Base-by-base conservation (phyloP, 2,329 filamentous ascomycete species). In the Venturia asperata region DNA sequence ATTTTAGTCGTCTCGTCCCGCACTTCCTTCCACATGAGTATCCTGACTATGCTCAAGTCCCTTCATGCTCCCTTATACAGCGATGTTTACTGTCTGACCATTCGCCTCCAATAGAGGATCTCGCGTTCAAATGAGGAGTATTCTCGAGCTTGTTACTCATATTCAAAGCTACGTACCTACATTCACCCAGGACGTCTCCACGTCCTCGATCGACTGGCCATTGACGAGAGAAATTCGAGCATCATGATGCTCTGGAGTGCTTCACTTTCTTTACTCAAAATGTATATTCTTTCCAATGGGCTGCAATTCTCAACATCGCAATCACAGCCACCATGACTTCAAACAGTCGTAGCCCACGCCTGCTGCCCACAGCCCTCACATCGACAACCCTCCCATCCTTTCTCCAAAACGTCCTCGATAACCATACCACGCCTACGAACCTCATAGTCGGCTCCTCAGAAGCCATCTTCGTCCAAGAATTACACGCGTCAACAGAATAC, bases 391-490 rank as follows among this genome's bases (percentile, higher is more conserved):
- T 81, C 34, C 74, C 77, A 17, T 76, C n/a, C 37, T 61, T 61
- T 39, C n/a, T 61, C 37, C 60, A 61, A 34, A 42, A 27, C 4
- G 21, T 93, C 63, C 76, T 93, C 64, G 74, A 82, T 5, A 75
- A 80, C 47, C 81, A 86, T 66, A 69, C 74, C 3, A 74, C 83
- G 64, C 84, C 84, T 2, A 88, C 86, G 0, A 88, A 85, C 0
- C 75, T 96, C 58, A 75, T 96, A 66, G 77, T 96, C 67, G 92
- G 91, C 74, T 85, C 83, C 19, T 80, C 85, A 0, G 85, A 83
- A 66, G 77, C 82, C 0, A 80, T 81, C 1, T 96, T 96, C 70
- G 74, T 92, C 13, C 73, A 80, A 1, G 78, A 85, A 24, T 78
- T 93, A 24, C 70, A 79, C 45, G 71, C 79, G 15, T 81, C 86